Evolutionary conservation across 208 protist species (phyloP).

Genomic region (Leishmania tropica): DNA sequence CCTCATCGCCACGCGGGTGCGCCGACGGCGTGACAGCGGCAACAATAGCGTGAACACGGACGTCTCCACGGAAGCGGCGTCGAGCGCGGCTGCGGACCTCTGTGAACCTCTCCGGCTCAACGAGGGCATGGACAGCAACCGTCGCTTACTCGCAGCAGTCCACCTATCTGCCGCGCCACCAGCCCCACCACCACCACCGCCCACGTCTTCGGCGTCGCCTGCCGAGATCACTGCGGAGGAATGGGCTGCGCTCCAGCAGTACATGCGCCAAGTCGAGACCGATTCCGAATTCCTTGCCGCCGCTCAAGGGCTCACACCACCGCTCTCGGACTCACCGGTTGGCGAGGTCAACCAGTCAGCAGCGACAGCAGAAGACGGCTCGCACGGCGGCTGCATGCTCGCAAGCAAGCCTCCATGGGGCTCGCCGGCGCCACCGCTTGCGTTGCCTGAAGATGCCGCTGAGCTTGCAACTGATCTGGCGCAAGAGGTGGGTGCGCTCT

Average conservation of each 20-base stretch:
- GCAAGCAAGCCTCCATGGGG: too few species aligned
- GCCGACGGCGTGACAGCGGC: neutral
- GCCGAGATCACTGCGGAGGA: neutral
- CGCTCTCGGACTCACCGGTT: neutral
- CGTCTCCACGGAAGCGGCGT: neutral
- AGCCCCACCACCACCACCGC: conserved; percentile 7
- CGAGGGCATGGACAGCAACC: neutral
- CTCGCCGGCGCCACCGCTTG: neutral
- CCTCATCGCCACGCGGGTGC: neutral
- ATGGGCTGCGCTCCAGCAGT: conserved; percentile 15
- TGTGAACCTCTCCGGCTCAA: neutral
- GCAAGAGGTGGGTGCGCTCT: conserved; percentile 5
- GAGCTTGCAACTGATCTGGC: conserved; percentile 20
- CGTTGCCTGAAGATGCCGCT: conserved; percentile 5
- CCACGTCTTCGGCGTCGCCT: neutral
- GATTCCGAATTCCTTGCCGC: conserved; percentile 16
- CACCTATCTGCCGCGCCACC: neutral
- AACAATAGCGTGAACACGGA: neutral
- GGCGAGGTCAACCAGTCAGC: neutral
- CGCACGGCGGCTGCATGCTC: neutral
- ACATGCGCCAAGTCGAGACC: conserved; percentile 9
- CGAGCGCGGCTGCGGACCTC: neutral
- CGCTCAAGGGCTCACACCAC: conserved; percentile 1
- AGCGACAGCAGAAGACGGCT: neutral
- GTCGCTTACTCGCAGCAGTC: neutral